These are phyloP conservation scores for Plantago coronopus DNA, from an alignment of 305 asterid species.

Conservation along the genomic window DNA sequence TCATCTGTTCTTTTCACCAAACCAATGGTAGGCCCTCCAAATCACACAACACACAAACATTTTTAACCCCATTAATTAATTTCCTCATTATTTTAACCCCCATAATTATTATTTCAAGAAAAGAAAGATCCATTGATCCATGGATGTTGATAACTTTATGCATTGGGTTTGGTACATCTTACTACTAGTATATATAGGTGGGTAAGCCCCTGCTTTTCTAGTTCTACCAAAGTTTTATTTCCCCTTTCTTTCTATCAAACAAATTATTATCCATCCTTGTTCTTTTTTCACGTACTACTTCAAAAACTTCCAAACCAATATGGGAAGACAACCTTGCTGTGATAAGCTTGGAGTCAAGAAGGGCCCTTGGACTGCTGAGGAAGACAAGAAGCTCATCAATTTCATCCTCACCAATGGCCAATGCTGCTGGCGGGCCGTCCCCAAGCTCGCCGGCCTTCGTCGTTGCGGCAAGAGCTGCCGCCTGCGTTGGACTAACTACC, in stretches of 20 bases:
- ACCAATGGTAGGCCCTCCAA: conserved; percentile 61
- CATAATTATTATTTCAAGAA: conserved; percentile 18
- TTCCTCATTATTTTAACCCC: conserved; percentile 4
- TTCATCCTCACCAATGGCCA: conserved; percentile 83
- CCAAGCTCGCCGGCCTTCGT: conserved; percentile 86
- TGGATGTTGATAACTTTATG: conserved; percentile 14
- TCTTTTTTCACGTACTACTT: background rate
- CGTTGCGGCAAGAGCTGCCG: conserved; percentile 96
- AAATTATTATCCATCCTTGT: conserved; percentile 11
- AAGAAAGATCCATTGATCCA: background rate
- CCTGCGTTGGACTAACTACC: conserved; percentile 91
- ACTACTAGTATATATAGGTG: conserved; percentile 66
- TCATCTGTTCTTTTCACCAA: conserved; percentile 57
- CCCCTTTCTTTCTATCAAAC: background rate
- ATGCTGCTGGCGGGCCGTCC: conserved; percentile 96
- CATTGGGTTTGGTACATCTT: conserved; percentile 22
- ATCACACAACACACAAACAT: conserved; percentile 24
- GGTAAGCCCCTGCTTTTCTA: conserved; percentile 40
- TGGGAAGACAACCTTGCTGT: conserved; percentile 93
- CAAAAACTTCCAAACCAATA: background rate
- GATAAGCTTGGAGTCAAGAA: conserved; percentile 92
- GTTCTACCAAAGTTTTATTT: conserved; percentile 18
- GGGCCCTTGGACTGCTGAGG: conserved; percentile 97
- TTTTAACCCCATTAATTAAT: background rate
- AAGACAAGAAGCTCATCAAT: conserved; percentile 75